phyloP scores from a whole-genome alignment of 164 flowering plant genomes.

The Paratinospora sagittata region DNA sequence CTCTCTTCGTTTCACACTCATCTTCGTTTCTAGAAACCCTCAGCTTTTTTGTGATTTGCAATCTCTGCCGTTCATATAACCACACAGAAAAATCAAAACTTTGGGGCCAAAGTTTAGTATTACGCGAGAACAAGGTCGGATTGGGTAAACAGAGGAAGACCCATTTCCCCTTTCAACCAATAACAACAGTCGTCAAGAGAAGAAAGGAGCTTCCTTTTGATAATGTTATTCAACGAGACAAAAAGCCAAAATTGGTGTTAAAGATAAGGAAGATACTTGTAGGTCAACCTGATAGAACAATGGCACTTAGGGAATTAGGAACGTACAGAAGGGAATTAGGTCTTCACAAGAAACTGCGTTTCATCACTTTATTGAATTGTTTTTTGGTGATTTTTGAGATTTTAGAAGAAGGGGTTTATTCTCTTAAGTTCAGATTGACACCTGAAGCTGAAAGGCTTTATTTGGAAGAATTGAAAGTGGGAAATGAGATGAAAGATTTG shows the following conservation, averaged over 20 bases:
- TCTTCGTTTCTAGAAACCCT: slow-evolving; percentile 31
- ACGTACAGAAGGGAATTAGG: slow-evolving; percentile 71
- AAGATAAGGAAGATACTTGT: slow-evolving; percentile 76
- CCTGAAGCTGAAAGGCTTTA: slow-evolving; percentile 82
- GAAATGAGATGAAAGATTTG: slow-evolving; percentile 74
- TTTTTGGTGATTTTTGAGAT: slow-evolving; percentile 85
- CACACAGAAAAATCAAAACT: slow-evolving; percentile 31
- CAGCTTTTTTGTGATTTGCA: slow-evolving; percentile 24
- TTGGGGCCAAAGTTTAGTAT: slow-evolving; percentile 43
- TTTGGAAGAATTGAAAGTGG: slow-evolving; percentile 69
- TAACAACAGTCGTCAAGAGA: slow-evolving; percentile 77
- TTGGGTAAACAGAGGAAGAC: slow-evolving; percentile 23
- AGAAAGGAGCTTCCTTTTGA: slow-evolving; percentile 87
- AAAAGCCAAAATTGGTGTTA: slow-evolving; percentile 80
- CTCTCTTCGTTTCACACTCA: slow-evolving; percentile 38
- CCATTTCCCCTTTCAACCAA: slow-evolving; percentile 32
- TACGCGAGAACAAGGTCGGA: slow-evolving; percentile 19
- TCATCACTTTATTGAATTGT: slow-evolving; percentile 70
- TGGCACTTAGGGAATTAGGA: slow-evolving; percentile 72
- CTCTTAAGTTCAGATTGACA: slow-evolving; percentile 60
- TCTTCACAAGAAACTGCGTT: slow-evolving; percentile 50
- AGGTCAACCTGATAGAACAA: slow-evolving; percentile 66
- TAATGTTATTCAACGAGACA: slow-evolving; percentile 82
- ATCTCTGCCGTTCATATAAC: slow-evolving; percentile 19
- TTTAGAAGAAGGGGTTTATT: slow-evolving; percentile 81